phyloP scores from a whole-genome alignment of 2,329 filamentous ascomycete genomes.

The Diaporthe humulicola region DNA sequence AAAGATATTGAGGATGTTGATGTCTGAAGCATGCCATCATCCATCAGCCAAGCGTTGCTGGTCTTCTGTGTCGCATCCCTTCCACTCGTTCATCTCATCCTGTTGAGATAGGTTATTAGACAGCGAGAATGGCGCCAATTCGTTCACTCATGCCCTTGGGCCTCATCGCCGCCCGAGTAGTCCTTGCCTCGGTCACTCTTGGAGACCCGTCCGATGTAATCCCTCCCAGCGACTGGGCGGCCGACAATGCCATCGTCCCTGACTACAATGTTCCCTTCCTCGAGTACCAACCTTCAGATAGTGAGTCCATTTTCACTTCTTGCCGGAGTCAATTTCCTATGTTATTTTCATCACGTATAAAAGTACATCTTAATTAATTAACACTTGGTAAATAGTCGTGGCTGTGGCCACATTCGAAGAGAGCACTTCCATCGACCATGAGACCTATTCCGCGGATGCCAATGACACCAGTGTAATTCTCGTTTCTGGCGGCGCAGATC shows the following conservation, averaged over 20 bases:
- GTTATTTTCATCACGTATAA: background rate
- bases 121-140: background rate
- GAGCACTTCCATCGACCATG: constrained; percentile 29
- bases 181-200: constrained; percentile 12
- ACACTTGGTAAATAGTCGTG: background rate
- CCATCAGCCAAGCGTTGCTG: background rate
- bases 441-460: constrained; percentile 11
- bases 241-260: constrained; percentile 43
- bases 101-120: constrained; percentile 2
- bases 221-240: constrained; percentile 37
- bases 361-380: background rate
- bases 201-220: constrained; percentile 41
- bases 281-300: constrained; percentile 35
- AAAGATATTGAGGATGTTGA: background rate
- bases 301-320: background rate
- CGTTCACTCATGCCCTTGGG: background rate
- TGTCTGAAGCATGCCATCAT: background rate
- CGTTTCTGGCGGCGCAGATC: constrained; percentile 38
- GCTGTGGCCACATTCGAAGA: background rate
- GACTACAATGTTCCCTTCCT: constrained; percentile 40
- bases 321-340: background rate
- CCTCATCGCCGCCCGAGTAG: constrained; percentile 5
- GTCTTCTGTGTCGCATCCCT: background rate
- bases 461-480: constrained; percentile 44
- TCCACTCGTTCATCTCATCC: constrained; percentile 12